These are phyloP conservation scores for Pleurotus cornucopiae DNA, from an alignment of 768 basidiomycete species.

Conservation along the genomic window DNA sequence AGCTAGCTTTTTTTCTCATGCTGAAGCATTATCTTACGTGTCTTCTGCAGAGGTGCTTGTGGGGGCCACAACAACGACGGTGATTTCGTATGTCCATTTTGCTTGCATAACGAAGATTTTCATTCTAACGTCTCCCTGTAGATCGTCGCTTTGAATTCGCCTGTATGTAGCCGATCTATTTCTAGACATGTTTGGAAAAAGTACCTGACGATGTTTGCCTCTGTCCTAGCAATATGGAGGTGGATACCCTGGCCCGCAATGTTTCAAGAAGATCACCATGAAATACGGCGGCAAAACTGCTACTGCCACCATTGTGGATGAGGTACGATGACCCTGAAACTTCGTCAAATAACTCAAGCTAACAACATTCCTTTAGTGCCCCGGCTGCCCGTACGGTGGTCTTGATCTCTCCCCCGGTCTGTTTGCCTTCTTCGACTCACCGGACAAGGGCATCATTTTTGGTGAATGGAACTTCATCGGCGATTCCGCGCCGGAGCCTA, in stretches of 20 bases:
- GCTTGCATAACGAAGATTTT: not conserved
- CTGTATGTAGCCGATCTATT: conserved; percentile 21
- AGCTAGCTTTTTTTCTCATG: conserved; percentile 10
- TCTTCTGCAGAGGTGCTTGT: conserved; percentile 48
- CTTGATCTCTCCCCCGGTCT: conserved; percentile 68
- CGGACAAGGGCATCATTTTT: conserved; percentile 49
- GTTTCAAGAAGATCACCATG: conserved; percentile 60
- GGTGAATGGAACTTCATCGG: conserved; percentile 54
- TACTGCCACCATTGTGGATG: conserved; percentile 56
- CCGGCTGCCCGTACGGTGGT: conserved; percentile 58
- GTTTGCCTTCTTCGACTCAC: conserved; percentile 55
- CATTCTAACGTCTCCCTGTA: conserved; percentile 14
- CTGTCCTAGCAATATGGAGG: conserved; percentile 43
- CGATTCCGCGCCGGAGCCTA: conserved; percentile 14
- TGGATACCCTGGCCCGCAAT: conserved; percentile 62
- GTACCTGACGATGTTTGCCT: conserved; percentile 5
- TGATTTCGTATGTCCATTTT: conserved; percentile 38
- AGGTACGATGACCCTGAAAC: conserved; percentile 32
- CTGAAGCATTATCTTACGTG: conserved; percentile 1
- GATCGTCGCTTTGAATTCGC: conserved; percentile 52
- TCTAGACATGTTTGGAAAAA: not conserved
- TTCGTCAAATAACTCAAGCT: conserved; percentile 1
- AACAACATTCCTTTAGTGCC: conserved; percentile 39
- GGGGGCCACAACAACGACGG: conserved; percentile 31
- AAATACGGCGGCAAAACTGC: conserved; percentile 56